Base-by-base conservation (phyloP, 225 moss, liverwort and hornwort genomes). In the Physcomitrellopsis africana region DNA sequence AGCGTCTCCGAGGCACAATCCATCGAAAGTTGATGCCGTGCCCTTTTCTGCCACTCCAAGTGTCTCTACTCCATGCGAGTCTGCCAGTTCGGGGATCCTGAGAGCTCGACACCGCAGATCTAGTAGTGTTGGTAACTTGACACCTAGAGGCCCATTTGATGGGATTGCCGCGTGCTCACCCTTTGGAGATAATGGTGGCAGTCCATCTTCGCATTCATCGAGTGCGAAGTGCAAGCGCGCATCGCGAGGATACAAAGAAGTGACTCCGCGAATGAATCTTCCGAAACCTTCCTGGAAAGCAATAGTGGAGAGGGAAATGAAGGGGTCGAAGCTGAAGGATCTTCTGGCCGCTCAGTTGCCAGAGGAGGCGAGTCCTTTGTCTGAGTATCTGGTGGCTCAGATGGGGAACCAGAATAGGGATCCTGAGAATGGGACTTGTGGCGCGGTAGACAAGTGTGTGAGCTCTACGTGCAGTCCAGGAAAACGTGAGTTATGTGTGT, bases 281-380 rank as follows among this genome's bases (percentile, higher is more conserved):
- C 79, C 87, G 24, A 87, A 81, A 70, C 87, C 87, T 27, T 84
- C 87, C 0, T 87, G 87, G 87, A 87, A 81, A 53, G 54, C 84
- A 23, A 70, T 87, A 9, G 76, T 87, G 22, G 87, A 87, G 76
- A 73, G 87, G 48, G 87, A 87, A 73, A 87, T 87, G 87, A 87
- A 84, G 63, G 84, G 87, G 46, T 87, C 87, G 12, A 87, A 71
- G 48, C 58, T 87, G 76, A 87, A 84, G 59, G 79, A 79, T 3
- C 45, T 87, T 70, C 29, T 87, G 9, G 79, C 67, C 20, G 63
- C 72, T 0, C 79, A 81, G 18, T 54, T 87, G 79, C 84, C 84
- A 0, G 51, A 73, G 76, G 81, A 81, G 59, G 70, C 79, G 2
- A 87, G 86, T 65, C 86, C 84, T 13, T 67, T 87, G 65, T 69